phyloP scores from a whole-genome alignment of 2,329 filamentous ascomycete genomes.

The Zymoseptoria brevis region DNA sequence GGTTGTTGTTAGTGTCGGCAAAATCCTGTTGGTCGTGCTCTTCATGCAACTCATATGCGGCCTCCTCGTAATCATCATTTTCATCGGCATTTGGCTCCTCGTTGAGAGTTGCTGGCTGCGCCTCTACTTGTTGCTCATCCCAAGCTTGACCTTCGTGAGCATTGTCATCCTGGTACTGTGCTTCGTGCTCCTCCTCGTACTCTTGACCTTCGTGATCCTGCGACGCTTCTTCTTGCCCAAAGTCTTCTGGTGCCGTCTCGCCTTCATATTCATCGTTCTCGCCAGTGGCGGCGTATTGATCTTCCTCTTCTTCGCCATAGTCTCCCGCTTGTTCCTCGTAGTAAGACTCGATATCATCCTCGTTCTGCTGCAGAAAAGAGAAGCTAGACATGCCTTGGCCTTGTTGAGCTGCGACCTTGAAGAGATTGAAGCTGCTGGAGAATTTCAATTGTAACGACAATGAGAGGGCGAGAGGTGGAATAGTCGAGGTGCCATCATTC shows the following conservation, averaged over 20 bases:
- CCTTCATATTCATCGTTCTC: constrained; percentile 6
- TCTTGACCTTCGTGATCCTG: constrained; percentile 5
- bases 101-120: neutral
- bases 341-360: constrained; percentile 12
- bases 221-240: constrained; percentile 1
- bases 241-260: constrained; percentile 2
- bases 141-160: constrained; percentile 2
- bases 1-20: constrained; percentile 1
- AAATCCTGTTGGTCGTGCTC: constrained; percentile 12
- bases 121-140: constrained; percentile 3
- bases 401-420: constrained; percentile 46
- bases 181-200: constrained; percentile 4
- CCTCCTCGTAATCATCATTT: constrained; percentile 4
- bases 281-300: constrained; percentile 1
- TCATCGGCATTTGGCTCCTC: neutral
- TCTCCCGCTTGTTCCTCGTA: constrained; percentile 5
- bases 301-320: constrained; percentile 6
- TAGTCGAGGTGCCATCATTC: constrained; percentile 49
- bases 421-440: constrained; percentile 43
- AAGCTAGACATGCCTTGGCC: constrained; percentile 51
- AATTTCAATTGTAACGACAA: constrained; percentile 49
- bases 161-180: constrained; percentile 7
- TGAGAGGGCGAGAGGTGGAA: constrained; percentile 49
- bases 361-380: constrained; percentile 15
- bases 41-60: constrained; percentile 5